These are phyloP conservation scores for Cymbopogon citratus DNA, from an alignment of 176 grass and related monocot genomes.

Conservation along the genomic window DNA sequence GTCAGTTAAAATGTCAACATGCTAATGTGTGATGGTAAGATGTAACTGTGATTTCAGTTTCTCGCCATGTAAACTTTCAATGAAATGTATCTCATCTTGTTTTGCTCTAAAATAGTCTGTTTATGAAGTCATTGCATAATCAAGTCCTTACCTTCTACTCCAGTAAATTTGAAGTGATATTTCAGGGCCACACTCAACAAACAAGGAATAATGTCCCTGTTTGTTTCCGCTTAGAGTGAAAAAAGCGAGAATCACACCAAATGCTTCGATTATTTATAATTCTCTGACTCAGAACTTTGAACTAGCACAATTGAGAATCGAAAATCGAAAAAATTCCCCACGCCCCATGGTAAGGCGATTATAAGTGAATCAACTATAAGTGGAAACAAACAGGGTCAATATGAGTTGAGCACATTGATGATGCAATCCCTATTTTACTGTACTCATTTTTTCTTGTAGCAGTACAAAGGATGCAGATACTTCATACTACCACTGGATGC, in stretches of 20 bases:
- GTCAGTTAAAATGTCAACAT: constrained; percentile 19
- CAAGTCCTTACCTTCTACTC: neutral
- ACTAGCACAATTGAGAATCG: neutral
- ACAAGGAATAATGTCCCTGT: neutral
- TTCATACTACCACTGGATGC: neutral
- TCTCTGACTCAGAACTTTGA: neutral
- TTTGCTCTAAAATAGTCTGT: neutral
- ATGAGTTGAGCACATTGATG: neutral
- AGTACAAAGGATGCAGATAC: neutral
- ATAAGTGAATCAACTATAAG: neutral
- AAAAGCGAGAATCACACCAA: neutral
- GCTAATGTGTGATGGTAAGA: constrained; percentile 30
- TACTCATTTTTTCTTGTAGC: neutral
- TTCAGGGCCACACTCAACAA: neutral
- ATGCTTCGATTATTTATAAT: neutral
- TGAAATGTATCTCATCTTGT: constrained; percentile 5
- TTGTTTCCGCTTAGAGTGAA: neutral
- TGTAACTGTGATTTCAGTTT: constrained; percentile 16
- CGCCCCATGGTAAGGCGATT: too few relatives aligned
- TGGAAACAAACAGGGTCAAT: neutral
- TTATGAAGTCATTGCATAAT: neutral
- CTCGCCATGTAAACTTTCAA: constrained; percentile 24
- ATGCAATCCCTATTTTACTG: neutral
- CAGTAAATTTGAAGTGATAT: neutral
- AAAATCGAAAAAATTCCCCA: too few relatives aligned